These are phyloP conservation scores for Penicillium egyptiacum DNA, from an alignment of 495 filamentous ascomycete genomes.

Conservation along the genomic window DNA sequence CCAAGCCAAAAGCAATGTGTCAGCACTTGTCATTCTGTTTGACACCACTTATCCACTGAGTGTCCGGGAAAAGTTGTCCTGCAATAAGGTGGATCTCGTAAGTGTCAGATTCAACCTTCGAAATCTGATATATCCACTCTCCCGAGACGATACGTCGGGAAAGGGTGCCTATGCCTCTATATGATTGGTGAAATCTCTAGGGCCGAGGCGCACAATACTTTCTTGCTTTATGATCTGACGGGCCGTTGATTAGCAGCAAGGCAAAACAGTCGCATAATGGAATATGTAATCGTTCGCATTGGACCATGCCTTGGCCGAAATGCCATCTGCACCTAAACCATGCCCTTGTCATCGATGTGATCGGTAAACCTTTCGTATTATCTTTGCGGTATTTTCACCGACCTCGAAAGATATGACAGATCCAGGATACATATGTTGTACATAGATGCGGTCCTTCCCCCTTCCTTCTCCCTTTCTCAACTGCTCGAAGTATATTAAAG, in stretches of 20 bases:
- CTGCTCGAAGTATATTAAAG: slow-evolving; percentile 16
- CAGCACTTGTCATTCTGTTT: neutral
- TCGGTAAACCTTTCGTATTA: slow-evolving; percentile 5
- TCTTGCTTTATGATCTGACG: slow-evolving; percentile 4
- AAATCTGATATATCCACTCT: slow-evolving; percentile 13
- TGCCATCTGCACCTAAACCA: neutral
- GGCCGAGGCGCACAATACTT: slow-evolving; percentile 6
- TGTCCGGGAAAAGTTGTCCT: neutral
- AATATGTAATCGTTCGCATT: slow-evolving; percentile 11
- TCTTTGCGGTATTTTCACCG: neutral
- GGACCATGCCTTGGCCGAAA: slow-evolving; percentile 4
- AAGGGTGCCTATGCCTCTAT: neutral
- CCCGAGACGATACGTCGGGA: slow-evolving; percentile 13
- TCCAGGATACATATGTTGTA: slow-evolving; percentile 9
- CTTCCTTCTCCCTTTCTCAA: slow-evolving; percentile 11
- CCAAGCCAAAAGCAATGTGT: neutral
- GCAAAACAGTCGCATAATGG: neutral
- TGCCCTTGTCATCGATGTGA: slow-evolving; percentile 7
- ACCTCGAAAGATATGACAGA: slow-evolving; percentile 19
- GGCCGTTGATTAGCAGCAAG: slow-evolving; percentile 1
- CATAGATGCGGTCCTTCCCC: neutral
- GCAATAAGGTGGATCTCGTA: slow-evolving; percentile 4
- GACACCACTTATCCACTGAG: neutral
- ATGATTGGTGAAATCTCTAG: slow-evolving; percentile 4
- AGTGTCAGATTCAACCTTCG: neutral